Percentiles rank a stretch among this genome's conserved stretches.
Conservation (phyloP, 2,329 filamentous ascomycete genomes). For the Fusarium euwallaceae region DNA sequence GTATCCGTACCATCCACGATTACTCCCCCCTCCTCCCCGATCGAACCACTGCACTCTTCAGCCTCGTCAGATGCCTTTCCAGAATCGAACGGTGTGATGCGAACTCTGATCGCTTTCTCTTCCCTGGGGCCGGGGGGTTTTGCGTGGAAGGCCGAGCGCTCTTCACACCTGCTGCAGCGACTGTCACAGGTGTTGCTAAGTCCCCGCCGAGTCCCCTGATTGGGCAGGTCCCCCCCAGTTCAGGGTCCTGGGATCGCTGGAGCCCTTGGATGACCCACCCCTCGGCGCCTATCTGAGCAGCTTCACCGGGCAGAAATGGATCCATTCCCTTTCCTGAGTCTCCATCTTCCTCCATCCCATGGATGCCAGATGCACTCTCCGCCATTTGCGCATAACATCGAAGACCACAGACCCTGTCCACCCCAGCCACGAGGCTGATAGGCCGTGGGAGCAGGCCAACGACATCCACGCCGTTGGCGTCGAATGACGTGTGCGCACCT, state of each 20-base stretch:
- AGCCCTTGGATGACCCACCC: slow-evolving; percentile 13
- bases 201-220: slow-evolving; percentile 16
- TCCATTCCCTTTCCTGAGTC: neutral
- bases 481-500: slow-evolving; percentile 42
- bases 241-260: slow-evolving; percentile 17
- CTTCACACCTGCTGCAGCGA: slow-evolving; percentile 41
- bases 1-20: slow-evolving; percentile 12
- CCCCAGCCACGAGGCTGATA: slow-evolving; percentile 27
- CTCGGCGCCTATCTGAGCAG: slow-evolving; percentile 32
- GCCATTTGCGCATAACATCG: slow-evolving; percentile 15
- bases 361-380: slow-evolving; percentile 13
- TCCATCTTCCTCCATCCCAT: slow-evolving; percentile 5
- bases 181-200: slow-evolving; percentile 41
- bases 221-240: slow-evolving; percentile 3
- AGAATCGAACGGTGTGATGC: slow-evolving; percentile 46
- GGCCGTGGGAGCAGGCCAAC: slow-evolving; percentile 20
- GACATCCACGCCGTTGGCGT: slow-evolving; percentile 40
- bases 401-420: slow-evolving; percentile 19
- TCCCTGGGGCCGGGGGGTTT: slow-evolving; percentile 21
- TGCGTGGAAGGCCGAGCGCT: slow-evolving; percentile 24
- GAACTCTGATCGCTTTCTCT: slow-evolving; percentile 29
- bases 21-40: slow-evolving; percentile 28
- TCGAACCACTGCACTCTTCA: slow-evolving; percentile 41
- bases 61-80: slow-evolving; percentile 44
- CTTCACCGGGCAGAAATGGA: neutral